A percentile compares a stretch with the other conserved stretches of the same genome.
Evolutionary conservation across 202 grass and related monocot species (phyloP).

Genomic region (Hordeum pubiflorum): DNA sequence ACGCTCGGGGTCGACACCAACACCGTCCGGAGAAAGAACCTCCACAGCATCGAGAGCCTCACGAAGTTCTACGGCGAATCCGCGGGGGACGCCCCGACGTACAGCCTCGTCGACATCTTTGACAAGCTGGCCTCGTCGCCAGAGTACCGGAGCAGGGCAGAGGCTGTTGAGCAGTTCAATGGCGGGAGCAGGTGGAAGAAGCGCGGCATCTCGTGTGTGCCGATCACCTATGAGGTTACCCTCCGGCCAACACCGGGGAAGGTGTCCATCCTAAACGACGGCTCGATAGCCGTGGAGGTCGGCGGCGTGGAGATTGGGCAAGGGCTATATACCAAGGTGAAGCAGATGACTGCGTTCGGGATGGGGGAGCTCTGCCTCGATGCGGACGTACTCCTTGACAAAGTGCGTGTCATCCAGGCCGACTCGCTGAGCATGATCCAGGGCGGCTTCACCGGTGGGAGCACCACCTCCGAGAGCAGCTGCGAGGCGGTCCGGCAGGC

Average conservation of each 20-base stretch:
- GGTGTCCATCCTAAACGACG: slow-evolving; percentile 74
- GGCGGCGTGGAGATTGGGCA: slow-evolving; percentile 77
- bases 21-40: slow-evolving; percentile 54
- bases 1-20: slow-evolving; percentile 45
- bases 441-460: slow-evolving; percentile 59
- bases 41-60: slow-evolving; percentile 59
- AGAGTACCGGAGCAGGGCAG: slow-evolving; percentile 34
- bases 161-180: slow-evolving; percentile 43
- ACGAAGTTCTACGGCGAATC: slow-evolving; percentile 22
- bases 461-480: slow-evolving; percentile 69
- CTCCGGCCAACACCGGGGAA: slow-evolving; percentile 45
- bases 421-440: slow-evolving; percentile 63
- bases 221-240: slow-evolving; percentile 31
- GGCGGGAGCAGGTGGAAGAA: slow-evolving; percentile 58
- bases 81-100: slow-evolving; percentile 41
- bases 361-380: slow-evolving; percentile 42
- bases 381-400: slow-evolving; percentile 43
- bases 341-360: slow-evolving; percentile 69
- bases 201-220: slow-evolving; percentile 77
- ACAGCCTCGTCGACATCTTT: slow-evolving; percentile 55
- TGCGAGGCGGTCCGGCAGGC: slow-evolving; percentile 53
- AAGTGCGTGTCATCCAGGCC: slow-evolving; percentile 63
- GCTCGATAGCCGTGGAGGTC: slow-evolving; percentile 72
- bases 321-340: slow-evolving; percentile 79
- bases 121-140: slow-evolving; percentile 53